Evolutionary conservation across 1,139 yeast species (phyloP), one percentile per base, ranked within the genome.

Genomic region (Scheffersomyces insectosa): DNA sequence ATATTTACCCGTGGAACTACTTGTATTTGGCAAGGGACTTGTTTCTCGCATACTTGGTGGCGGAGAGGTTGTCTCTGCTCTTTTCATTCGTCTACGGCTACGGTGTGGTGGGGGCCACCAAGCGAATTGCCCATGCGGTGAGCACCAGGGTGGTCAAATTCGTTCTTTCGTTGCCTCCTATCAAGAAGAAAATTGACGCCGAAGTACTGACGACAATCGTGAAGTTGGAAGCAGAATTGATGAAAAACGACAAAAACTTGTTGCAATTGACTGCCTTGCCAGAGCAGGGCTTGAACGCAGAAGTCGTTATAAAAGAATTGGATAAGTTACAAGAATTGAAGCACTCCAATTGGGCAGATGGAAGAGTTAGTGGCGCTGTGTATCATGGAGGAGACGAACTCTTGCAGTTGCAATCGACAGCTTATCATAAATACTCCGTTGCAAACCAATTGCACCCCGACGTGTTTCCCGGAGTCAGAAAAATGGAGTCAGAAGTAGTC

Each of bases 371-470:
- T 28, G 99, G 99, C 11, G 98, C 97, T 0, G 98, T 93, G 6
- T 93, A 93, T 57, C 98, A 93, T 57, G 98, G 98, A 29, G 97
- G 97, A 6, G 71, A 77, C 13, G 88, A 85, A 12, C 67, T 91
- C 44, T 72, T 88, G 37, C 68, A 77, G 30, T 68, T 93, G 39
- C 98, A 93, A 64, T 68, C 95, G 3, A 68, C 78, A 42, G 95
- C 97, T 0, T 91, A 83, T 60, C 79, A 81, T 41, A 77, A 78
- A 57, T 91, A 80, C 62, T 80, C 95, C 6, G 90, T 91, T 23
- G 90, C 97, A 3, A 93, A 93, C 65, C 99, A 93, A 64, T 72
- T 93, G 44, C 99, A 93, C 59, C 99, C 99, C 0, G 98, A 93
- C 65, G 95, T 90, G 7, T 93, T 93, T 60, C 99, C 99, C 0